These are phyloP conservation scores for Ceratorhiza oryzae-sativae DNA, from an alignment of 1,284 basidiomycete genomes.

Conservation along the genomic window DNA sequence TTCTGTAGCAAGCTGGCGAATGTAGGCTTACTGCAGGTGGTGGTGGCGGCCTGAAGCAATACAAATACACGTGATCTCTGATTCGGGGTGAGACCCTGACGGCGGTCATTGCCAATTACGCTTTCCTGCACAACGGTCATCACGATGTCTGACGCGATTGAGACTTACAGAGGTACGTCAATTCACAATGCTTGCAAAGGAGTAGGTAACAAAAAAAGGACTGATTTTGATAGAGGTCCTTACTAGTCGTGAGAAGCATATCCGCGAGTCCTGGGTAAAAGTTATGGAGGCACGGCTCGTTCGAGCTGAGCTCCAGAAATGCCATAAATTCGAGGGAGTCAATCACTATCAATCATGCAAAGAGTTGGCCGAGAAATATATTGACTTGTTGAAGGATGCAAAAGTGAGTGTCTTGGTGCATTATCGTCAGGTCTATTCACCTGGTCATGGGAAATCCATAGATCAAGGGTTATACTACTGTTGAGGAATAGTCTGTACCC, in stretches of 20 bases:
- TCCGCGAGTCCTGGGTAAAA: constrained; percentile 93
- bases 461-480: constrained; percentile 25
- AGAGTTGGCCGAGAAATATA: constrained; percentile 85
- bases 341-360: constrained; percentile 91
- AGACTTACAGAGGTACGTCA: constrained; percentile 24
- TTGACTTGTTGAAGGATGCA: constrained; percentile 81
- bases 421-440: not conserved
- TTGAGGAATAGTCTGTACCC: constrained; percentile 15
- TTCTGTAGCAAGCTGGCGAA: not conserved
- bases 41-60: constrained; percentile 11
- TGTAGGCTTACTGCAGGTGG: not conserved
- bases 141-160: constrained; percentile 35
- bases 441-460: not conserved
- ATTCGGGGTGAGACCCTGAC: not conserved
- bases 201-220: not conserved
- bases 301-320: constrained; percentile 88
- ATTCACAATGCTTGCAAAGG: not conserved
- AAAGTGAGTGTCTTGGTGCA: constrained; percentile 66
- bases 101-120: constrained; percentile 12
- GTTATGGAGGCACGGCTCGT: constrained; percentile 94
- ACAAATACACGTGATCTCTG: not conserved
- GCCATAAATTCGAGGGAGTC: constrained; percentile 90
- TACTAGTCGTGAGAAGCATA: constrained; percentile 72
- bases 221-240: constrained; percentile 50
- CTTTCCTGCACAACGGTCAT: not conserved